phyloP scores from a whole-genome alignment of 2,329 filamentous ascomycete genomes.

The Verticillium longisporum region DNA sequence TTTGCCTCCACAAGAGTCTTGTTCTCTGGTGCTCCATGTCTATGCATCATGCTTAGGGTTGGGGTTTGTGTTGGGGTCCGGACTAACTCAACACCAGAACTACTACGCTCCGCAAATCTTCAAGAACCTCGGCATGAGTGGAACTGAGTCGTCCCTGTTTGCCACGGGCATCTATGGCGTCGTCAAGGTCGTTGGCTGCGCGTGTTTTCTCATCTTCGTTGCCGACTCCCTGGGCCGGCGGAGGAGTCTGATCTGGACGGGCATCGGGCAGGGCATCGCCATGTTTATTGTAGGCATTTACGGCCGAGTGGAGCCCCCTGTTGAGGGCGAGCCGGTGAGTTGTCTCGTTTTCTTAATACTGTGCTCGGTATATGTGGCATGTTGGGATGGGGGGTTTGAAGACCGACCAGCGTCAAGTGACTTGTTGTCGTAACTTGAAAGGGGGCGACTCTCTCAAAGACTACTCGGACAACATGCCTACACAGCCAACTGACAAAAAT shows the following conservation, averaged over 20 bases:
- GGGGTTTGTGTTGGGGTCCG: neutral
- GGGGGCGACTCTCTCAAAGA: too few species aligned
- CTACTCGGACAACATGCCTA: too few species aligned
- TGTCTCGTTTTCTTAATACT: neutral
- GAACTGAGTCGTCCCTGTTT: slow-evolving; percentile 54
- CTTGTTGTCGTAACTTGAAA: too few species aligned
- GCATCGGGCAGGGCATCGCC: slow-evolving; percentile 50
- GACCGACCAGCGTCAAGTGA: too few species aligned
- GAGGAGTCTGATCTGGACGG: slow-evolving; percentile 55
- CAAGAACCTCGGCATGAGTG: slow-evolving; percentile 52
- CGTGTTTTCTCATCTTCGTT: slow-evolving; percentile 57
- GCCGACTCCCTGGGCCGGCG: slow-evolving; percentile 64
- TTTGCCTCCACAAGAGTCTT: slow-evolving; percentile 14
- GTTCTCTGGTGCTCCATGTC: neutral
- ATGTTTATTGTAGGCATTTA: slow-evolving; percentile 71
- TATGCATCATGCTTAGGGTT: too few species aligned
- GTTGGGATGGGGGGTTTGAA: too few species aligned
- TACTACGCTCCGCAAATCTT: slow-evolving; percentile 69
- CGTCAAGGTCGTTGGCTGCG: slow-evolving; percentile 60
- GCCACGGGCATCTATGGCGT: slow-evolving; percentile 70
- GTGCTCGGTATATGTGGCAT: too few species aligned
- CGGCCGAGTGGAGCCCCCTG: slow-evolving; percentile 53
- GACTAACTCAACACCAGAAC: slow-evolving; percentile 27
- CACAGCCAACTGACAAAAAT: too few species aligned
- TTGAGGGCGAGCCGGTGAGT: slow-evolving; percentile 36